These are phyloP conservation scores for Pneumocystis canis DNA, from an alignment of 1,139 yeast genomes.

Conservation along the genomic window DNA sequence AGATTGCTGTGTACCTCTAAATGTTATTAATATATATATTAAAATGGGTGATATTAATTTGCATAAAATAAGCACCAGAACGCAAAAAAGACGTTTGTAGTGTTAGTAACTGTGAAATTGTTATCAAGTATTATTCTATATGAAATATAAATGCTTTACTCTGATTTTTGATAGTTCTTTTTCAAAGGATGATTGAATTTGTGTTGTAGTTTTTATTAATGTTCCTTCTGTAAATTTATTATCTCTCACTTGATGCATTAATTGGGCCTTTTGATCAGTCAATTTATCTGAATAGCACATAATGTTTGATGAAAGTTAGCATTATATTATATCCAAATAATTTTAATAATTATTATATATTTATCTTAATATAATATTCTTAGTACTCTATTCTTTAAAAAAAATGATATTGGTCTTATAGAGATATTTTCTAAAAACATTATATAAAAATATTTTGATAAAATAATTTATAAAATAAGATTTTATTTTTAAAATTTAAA, in stretches of 20 bases:
- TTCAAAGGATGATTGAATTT: background rate
- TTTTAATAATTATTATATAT: background rate
- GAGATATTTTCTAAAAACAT: background rate
- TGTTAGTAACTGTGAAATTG: background rate
- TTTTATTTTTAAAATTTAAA: background rate
- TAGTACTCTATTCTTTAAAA: background rate
- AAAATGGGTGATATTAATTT: background rate
- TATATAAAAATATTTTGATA: no score
- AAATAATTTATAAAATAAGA: no score
- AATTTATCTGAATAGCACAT: background rate
- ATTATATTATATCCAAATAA: background rate
- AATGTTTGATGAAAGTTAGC: background rate
- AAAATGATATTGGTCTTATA: background rate
- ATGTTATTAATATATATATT: background rate
- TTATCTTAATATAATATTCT: background rate
- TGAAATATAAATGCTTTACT: background rate
- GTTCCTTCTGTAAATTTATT: background rate
- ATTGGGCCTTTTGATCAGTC: background rate
- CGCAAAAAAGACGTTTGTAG: background rate
- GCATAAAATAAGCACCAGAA: background rate
- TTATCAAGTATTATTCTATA: background rate
- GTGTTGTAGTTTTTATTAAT: background rate
- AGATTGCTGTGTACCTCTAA: constrained; percentile 1
- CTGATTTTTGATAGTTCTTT: background rate
- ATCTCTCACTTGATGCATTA: background rate